A percentile compares a stretch with the other conserved stretches of the same genome.
phyloP scores from a whole-genome alignment of 1,284 basidiomycete species.

The Cryptococcus depauperatus region DNA sequence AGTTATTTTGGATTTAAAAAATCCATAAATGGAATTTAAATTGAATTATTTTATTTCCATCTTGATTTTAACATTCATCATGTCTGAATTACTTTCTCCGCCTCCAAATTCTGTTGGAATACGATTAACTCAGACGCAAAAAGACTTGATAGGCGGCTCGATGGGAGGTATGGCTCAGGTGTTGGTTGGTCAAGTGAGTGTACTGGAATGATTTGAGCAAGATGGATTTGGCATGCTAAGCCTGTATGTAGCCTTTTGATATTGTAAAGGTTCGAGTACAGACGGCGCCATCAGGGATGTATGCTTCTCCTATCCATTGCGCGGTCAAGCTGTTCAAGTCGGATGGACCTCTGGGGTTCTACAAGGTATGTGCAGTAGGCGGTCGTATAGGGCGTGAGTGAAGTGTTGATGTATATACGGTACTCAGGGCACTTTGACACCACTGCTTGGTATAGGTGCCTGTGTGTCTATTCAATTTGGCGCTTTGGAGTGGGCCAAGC shows the following conservation, averaged over 20 bases:
- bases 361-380: conserved; percentile 58
- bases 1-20: neutral
- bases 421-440: conserved; percentile 77
- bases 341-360: conserved; percentile 90
- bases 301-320: conserved; percentile 79
- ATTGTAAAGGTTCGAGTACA: conserved; percentile 95
- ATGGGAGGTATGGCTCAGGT: conserved; percentile 84
- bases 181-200: conserved; percentile 66
- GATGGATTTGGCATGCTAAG: conserved; percentile 6
- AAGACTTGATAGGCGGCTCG: conserved; percentile 77
- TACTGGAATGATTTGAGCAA: neutral
- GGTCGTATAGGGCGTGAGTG: neutral
- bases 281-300: conserved; percentile 84
- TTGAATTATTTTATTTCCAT: neutral
- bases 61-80: conserved; percentile 7
- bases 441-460: conserved; percentile 75
- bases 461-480: conserved; percentile 95
- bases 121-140: conserved; percentile 46
- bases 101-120: conserved; percentile 22
- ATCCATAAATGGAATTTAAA: neutral
- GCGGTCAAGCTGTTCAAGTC: conserved; percentile 78
- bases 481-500: conserved; percentile 80
- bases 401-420: neutral
- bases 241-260: conserved; percentile 61
- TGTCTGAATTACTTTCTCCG: conserved; percentile 39